phyloP scores from a whole-genome alignment of 2,329 filamentous ascomycete species.

The Pseudogymnoascus sp. region DNA sequence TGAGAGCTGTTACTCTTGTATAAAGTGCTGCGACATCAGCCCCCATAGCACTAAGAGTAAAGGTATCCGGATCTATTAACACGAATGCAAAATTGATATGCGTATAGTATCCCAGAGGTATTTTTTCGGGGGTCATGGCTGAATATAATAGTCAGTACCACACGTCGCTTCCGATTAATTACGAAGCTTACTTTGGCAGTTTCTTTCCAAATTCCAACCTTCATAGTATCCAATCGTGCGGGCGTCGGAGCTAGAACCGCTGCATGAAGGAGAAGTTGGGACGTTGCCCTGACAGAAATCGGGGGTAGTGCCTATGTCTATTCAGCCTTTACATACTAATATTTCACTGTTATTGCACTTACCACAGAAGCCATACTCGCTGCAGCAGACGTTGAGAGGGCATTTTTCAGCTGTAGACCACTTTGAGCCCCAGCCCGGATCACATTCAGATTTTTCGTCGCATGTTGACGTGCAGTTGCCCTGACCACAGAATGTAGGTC shows the following conservation, averaged over 20 bases:
- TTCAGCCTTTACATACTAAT: background rate
- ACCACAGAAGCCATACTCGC: constrained; percentile 31
- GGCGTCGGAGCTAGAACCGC: background rate
- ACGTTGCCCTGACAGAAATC: constrained; percentile 10
- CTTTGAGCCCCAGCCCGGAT: constrained; percentile 26
- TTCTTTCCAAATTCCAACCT: constrained; percentile 21
- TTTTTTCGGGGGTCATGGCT: constrained; percentile 17
- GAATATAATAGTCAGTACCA: background rate
- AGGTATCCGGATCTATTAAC: constrained; percentile 31
- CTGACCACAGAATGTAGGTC: constrained; percentile 21
- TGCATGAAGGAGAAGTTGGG: constrained; percentile 3
- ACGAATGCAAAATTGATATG: constrained; percentile 35
- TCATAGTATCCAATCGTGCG: constrained; percentile 31
- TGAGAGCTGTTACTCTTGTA: constrained; percentile 24
- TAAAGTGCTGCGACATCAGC: constrained; percentile 14
- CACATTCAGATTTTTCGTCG: constrained; percentile 24
- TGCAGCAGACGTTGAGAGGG: constrained; percentile 34
- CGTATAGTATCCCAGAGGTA: constrained; percentile 22
- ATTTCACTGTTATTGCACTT: background rate
- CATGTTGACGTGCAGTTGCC: constrained; percentile 24
- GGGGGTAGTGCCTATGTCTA: constrained; percentile 2
- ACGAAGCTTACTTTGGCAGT: constrained; percentile 18
- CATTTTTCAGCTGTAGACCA: constrained; percentile 24
- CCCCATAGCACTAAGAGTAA: constrained; percentile 22
- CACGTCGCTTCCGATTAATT: background rate